phyloP scores from a whole-genome alignment of 352 stramenopile species.

The Phytophthora pluvialis region DNA sequence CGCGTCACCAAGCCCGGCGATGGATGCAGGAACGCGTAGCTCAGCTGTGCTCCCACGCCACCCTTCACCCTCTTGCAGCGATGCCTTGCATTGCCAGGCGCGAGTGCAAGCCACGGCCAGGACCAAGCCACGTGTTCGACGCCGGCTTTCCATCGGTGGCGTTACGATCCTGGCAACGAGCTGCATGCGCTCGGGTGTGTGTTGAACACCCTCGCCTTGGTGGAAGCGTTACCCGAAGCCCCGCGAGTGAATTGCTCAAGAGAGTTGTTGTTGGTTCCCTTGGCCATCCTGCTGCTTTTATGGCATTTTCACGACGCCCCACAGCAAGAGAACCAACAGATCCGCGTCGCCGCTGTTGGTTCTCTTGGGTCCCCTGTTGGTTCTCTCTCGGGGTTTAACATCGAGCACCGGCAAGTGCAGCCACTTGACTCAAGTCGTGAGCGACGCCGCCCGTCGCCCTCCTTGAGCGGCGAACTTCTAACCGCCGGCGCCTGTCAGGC shows the following conservation, averaged over 20 bases:
- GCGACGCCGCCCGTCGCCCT: too few species aligned
- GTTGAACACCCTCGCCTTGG: too few species aligned
- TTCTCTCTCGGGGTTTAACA: slow-evolving; percentile 42
- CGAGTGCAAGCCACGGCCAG: slow-evolving; percentile 7
- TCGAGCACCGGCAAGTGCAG: slow-evolving; percentile 3
- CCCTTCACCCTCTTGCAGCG: not conserved
- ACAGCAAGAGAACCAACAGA: slow-evolving; percentile 34
- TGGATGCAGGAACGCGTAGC: slow-evolving; percentile 12
- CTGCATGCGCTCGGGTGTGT: too few species aligned
- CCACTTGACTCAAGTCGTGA: not conserved
- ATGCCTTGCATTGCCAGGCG: slow-evolving; percentile 9
- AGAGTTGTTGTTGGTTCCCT: slow-evolving; percentile 20
- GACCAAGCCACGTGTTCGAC: not conserved
- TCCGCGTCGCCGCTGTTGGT: slow-evolving; percentile 20
- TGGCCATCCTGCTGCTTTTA: slow-evolving; percentile 23
- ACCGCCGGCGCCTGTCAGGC: too few species aligned
- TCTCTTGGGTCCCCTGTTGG: slow-evolving; percentile 33
- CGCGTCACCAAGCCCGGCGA: slow-evolving; percentile 13
- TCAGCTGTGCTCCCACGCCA: not conserved
- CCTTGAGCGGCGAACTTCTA: too few species aligned
- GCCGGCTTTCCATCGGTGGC: too few species aligned
- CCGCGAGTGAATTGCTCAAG: slow-evolving; percentile 2
- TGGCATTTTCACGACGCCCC: slow-evolving; percentile 1
- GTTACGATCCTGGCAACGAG: not conserved
- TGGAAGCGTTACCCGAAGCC: not conserved